Evolutionary conservation across 108 stramenopile genomes (phyloP), one percentile per base, ranked within the genome.

Genomic region (Mediolabrus comicus): DNA sequence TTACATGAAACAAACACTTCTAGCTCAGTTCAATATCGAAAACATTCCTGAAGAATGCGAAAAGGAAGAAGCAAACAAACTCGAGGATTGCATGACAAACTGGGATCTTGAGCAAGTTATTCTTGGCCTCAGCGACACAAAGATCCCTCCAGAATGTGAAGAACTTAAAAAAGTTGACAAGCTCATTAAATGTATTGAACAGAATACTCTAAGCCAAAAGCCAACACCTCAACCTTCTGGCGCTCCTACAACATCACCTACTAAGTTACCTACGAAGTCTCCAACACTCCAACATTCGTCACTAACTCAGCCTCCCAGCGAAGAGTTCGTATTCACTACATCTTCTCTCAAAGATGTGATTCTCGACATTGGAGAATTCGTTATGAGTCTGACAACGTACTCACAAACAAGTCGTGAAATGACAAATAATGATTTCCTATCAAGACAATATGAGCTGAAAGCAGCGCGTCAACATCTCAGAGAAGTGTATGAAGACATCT

Each of bases 381-480:
- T 49, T 0, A 49, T 49, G 46, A 49, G 46, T 9, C 46, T 49
- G 22, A 49, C 46, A 24, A 49, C 46, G 9, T 49, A 49, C 22
- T 49, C 46, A 22, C 46, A 49, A 46, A 63, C 62, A 63, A 63
- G 62, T 39, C 27, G 46, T 3, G 22, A 41, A 41, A 41, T 41
- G 16, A 16, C 16, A 41, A 39, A 49, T 17, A 22, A 22, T 22
- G 46, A 22, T 1, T 10, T 25, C 9, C 39, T 35, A 11, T 3
- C 62, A 3, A 12, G 62, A 27, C 12, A 63, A 46, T 14, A 29
- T n/a, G 62, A 63, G 39, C 26, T 63, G 16, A 41, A 39, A 41
- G 62, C 62, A 14, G 36, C 62, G 13, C 39, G 43, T 9, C 62
- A 27, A 46, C 62, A 63, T 26, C 62, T 63, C 17, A 29, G 41